Percentiles rank a stretch among this genome's conserved stretches.
Evolutionary conservation across 495 filamentous ascomycete species (phyloP).

Genomic region (Thermochaetoides thermophila): DNA sequence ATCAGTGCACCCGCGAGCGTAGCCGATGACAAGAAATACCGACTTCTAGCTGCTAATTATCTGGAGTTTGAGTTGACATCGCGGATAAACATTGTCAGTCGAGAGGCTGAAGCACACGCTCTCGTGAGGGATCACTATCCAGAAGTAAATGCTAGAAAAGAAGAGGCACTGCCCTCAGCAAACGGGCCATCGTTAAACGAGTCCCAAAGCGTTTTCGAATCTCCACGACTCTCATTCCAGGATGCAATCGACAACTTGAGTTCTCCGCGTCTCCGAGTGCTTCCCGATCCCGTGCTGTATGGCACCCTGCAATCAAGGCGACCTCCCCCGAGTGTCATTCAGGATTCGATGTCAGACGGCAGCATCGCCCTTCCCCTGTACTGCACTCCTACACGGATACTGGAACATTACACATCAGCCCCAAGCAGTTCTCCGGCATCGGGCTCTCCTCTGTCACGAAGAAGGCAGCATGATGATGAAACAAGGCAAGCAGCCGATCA

Average conservation of each 20-base stretch:
- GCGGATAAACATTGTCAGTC: conserved; percentile 1
- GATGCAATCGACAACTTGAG: conserved; percentile 30
- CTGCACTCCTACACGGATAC: conserved; percentile 26
- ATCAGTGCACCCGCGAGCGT: conserved; percentile 46
- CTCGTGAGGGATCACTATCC: background rate
- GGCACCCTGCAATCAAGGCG: conserved; percentile 18
- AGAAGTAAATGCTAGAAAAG: background rate
- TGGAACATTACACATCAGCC: conserved; percentile 25
- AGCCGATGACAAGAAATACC: conserved; percentile 47
- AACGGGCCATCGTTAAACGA: background rate
- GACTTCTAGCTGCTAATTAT: conserved; percentile 45
- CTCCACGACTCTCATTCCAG: conserved; percentile 27
- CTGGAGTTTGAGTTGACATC: conserved; percentile 36
- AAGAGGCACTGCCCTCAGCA: background rate
- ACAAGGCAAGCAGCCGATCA: no score
- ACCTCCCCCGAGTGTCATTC: conserved; percentile 24
- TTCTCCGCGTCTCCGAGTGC: conserved; percentile 21
- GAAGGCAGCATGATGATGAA: no score
- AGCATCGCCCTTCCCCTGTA: conserved; percentile 12
- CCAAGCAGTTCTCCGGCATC: conserved; percentile 16
- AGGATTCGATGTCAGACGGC: conserved; percentile 26
- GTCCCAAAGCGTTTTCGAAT: conserved; percentile 8
- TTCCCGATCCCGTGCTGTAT: background rate
- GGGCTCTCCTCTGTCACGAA: conserved; percentile 1
- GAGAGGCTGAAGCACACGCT: background rate